phyloP scores from a whole-genome alignment of 1,284 basidiomycete genomes.

The Xanthoconium separans region DNA sequence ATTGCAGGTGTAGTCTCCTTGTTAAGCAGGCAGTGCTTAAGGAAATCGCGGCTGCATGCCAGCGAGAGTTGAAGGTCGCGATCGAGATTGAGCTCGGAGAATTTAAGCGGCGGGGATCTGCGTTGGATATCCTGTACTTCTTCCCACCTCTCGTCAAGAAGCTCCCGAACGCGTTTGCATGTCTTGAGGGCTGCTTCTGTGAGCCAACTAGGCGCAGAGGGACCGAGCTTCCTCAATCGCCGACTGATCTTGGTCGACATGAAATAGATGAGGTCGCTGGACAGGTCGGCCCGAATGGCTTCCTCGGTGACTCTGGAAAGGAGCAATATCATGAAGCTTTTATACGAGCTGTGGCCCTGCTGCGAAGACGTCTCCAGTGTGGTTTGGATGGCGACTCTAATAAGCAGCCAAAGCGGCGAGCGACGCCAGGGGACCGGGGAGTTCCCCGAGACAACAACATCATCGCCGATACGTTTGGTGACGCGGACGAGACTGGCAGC shows the following conservation, averaged over 20 bases:
- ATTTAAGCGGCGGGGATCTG: constrained; percentile 21
- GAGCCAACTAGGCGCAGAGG: constrained; percentile 8
- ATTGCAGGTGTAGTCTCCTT: neutral
- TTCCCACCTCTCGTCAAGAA: constrained; percentile 13
- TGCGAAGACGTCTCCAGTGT: constrained; percentile 28
- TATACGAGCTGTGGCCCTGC: constrained; percentile 37
- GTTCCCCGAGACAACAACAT: constrained; percentile 29
- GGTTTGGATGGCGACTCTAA: constrained; percentile 41
- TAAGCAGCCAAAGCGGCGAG: constrained; percentile 38
- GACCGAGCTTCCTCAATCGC: constrained; percentile 37
- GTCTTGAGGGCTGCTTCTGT: neutral
- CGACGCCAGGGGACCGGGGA: constrained; percentile 36
- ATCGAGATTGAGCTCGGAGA: constrained; percentile 23
- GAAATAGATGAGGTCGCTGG: constrained; percentile 33
- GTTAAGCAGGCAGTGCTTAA: constrained; percentile 11
- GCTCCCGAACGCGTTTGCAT: neutral
- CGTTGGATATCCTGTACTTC: constrained; percentile 12
- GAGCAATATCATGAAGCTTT: constrained; percentile 45
- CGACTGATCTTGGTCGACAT: constrained; percentile 34
- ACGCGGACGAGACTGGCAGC: constrained; percentile 22
- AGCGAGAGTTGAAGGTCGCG: constrained; percentile 33
- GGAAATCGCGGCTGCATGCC: constrained; percentile 17
- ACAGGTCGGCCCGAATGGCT: constrained; percentile 14
- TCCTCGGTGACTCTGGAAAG: constrained; percentile 32
- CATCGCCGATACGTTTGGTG: constrained; percentile 35